These are phyloP conservation scores for Vigna mungo DNA, from an alignment of 306 rosid genomes.

Conservation along the genomic window DNA sequence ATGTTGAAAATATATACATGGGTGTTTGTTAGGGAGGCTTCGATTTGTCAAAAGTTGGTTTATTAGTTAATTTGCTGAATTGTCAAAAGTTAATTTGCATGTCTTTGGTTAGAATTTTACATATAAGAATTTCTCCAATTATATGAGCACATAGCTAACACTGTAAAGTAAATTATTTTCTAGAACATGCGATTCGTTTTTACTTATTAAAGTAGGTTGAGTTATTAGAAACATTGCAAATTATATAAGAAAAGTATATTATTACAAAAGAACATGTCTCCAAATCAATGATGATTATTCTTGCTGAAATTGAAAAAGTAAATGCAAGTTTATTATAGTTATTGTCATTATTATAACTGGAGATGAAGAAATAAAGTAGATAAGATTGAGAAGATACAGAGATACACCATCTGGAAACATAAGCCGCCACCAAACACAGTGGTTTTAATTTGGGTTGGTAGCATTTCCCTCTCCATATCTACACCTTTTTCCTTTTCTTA, in stretches of 20 bases:
- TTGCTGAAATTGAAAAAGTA: background rate
- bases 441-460: slow-evolving; percentile 34
- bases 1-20: background rate
- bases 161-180: background rate
- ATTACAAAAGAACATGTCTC: background rate
- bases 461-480: slow-evolving; percentile 2
- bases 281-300: slow-evolving; percentile 1
- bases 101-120: background rate
- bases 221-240: background rate
- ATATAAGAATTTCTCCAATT: background rate
- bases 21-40: background rate
- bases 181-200: background rate
- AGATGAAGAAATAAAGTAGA: background rate
- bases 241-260: background rate
- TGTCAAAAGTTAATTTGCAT: background rate
- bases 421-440: slow-evolving; percentile 27
- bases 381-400: background rate
- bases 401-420: background rate
- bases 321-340: background rate
- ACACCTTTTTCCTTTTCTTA: background rate
- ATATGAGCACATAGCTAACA: background rate
- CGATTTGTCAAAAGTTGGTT: background rate
- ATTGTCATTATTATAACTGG: background rate
- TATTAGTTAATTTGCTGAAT: background rate
- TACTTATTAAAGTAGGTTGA: background rate